These are phyloP conservation scores for Zasmidium cellare DNA, from an alignment of 2,329 filamentous ascomycete species.

Conservation along the genomic window DNA sequence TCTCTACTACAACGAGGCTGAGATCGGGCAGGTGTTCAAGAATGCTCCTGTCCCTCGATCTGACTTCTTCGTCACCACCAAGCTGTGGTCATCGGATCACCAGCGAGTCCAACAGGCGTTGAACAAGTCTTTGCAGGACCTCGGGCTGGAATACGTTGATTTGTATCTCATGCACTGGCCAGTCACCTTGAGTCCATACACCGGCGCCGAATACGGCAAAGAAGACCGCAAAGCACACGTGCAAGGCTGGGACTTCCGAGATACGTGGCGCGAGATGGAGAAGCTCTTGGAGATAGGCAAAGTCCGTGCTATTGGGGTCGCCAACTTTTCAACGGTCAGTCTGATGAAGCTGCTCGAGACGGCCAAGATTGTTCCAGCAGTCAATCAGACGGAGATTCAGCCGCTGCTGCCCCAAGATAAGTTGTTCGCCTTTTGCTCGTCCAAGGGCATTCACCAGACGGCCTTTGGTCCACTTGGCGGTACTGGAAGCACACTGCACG, in stretches of 20 bases:
- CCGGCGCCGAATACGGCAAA: conserved; percentile 5
- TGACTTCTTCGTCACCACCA: conserved; percentile 48
- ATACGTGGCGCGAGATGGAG: conserved; percentile 78
- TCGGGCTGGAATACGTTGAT: conserved; percentile 61
- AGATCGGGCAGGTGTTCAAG: conserved; percentile 26
- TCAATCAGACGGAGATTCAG: conserved; percentile 20
- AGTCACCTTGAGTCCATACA: conserved; percentile 5
- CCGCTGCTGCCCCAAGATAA: conserved; percentile 16
- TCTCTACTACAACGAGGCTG: conserved; percentile 33
- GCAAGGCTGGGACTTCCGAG: conserved; percentile 49
- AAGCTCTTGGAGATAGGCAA: conserved; percentile 52
- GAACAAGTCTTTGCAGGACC: conserved; percentile 69
- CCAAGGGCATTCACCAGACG: conserved; percentile 17
- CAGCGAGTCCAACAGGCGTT: conserved; percentile 46
- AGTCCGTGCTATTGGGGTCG: conserved; percentile 50
- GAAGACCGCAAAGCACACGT: conserved; percentile 12
- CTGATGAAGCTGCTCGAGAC: conserved; percentile 38
- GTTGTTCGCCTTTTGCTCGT: conserved; percentile 9
- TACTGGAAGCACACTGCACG: conserved; percentile 14
- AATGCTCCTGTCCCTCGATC: conserved; percentile 22
- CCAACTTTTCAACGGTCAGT: conserved; percentile 49
- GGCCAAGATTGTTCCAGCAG: conserved; percentile 17
- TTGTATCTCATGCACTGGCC: conserved; percentile 16
- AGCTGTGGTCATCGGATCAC: conserved; percentile 60
- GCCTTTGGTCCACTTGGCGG: conserved; percentile 17